Evolutionary conservation across 140 eudicot genomes (phyloP), one percentile per base, ranked within the genome.

Genomic region (Flaveria floridana): DNA sequence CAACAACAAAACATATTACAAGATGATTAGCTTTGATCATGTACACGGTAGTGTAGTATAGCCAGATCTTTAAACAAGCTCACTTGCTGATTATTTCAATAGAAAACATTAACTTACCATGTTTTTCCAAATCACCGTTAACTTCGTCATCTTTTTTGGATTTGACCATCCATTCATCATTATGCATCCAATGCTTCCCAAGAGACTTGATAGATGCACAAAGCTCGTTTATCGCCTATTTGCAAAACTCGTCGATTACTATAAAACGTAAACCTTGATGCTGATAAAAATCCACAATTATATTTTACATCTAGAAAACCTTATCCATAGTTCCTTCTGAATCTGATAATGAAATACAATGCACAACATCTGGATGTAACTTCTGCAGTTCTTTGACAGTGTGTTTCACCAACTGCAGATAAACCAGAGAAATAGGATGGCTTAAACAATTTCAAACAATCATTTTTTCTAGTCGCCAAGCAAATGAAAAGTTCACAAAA

Each of bases 131-230:
- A 56, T 84, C 91, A 47, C 41, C 20, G 8, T 72, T 76, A 8
- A 9, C 81, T 14, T 71, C 63, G 57, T 84, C 30, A 47, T 69
- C 77, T 21, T 53, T 72, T 41, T 76, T 87, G 77, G 81, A 71
- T 67, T 77, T 83, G 72, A 75, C 82, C 96, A 85, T 84, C 96
- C 96, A 89, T 69, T 85, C 84, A 71, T 82, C 79, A 65, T 57
- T 76, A 50, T 66, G 72, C 78, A 75, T 80, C 96, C 95, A 89
- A 61, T 74, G 57, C 61, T 86, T 85, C 70, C 92, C 95, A 61
- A 92, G 73, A 68, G 80, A 82, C 85, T 74, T 79, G 62, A 89
- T 80, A 74, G 88, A 81, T 72, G 76, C 87, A 75, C 93, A 92
- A 65, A 92, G 86, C 58, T 81, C 75, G 6, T 79, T 72, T 65